Percentiles rank a stretch among this genome's conserved stretches.
phyloP scores from a whole-genome alignment of 805 yeast genomes.

The Candida coquimbonensis region DNA sequence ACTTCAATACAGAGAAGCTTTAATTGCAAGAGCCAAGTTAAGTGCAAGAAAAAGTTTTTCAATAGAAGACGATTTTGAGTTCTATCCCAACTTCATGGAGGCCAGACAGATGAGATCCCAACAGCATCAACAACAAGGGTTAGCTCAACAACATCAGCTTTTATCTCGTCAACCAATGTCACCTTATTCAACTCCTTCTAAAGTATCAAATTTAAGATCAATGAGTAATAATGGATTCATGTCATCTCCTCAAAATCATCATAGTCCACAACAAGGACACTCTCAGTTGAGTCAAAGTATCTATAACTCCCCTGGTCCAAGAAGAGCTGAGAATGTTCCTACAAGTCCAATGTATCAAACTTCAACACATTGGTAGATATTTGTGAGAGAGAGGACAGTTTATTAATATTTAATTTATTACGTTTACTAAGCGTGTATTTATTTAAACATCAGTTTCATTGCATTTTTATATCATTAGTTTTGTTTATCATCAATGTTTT shows the following conservation, averaged over 20 bases:
- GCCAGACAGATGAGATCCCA: background rate
- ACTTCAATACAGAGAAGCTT: constrained; percentile 18
- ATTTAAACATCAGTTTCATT: background rate
- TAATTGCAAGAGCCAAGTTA: constrained; percentile 39
- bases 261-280: constrained; percentile 10
- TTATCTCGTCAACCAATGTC: constrained; percentile 6
- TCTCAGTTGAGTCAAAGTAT: constrained; percentile 1
- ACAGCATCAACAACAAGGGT: background rate
- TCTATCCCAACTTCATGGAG: constrained; percentile 41
- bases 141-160: background rate
- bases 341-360: constrained; percentile 4
- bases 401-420: background rate
- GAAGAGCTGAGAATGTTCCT: constrained; percentile 12
- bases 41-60: constrained; percentile 66
- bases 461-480: background rate
- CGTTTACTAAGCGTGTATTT: background rate
- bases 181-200: constrained; percentile 20
- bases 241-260: constrained; percentile 9
- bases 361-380: background rate
- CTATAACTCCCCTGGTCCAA: constrained; percentile 13
- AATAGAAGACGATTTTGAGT: constrained; percentile 63
- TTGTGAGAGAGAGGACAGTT: background rate
- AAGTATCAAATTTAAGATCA: constrained; percentile 9
- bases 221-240: constrained; percentile 9
- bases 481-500: background rate